phyloP scores from a whole-genome alignment of 2,329 filamentous ascomycete genomes.

The Penicillium concentricum region DNA sequence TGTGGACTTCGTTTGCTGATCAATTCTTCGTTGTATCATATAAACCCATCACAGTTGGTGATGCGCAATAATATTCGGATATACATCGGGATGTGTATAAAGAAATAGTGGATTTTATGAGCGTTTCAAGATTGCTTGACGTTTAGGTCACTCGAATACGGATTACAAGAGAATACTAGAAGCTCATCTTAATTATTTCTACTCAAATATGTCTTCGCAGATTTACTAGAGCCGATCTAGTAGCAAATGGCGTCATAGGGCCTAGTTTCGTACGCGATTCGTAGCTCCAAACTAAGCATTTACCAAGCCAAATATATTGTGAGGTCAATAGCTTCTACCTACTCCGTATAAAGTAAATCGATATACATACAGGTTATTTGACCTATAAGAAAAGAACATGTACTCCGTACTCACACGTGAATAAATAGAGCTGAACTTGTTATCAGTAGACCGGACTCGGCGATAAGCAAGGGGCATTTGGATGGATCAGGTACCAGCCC shows the following conservation, averaged over 20 bases:
- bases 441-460: constrained; percentile 11
- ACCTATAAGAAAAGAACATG: background rate
- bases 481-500: constrained; percentile 7
- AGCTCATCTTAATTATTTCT: background rate
- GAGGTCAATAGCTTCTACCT: background rate
- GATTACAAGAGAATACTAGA: background rate
- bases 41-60: too few species aligned
- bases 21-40: background rate
- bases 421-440: background rate
- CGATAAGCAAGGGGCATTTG: constrained; percentile 18
- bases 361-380: background rate
- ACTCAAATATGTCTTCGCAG: background rate
- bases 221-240: background rate
- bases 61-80: background rate
- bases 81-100: background rate
- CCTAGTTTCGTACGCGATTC: background rate
- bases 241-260: background rate
- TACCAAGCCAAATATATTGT: background rate
- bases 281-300: background rate
- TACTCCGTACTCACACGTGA: background rate
- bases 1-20: background rate
- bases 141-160: background rate
- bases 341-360: too few species aligned
- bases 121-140: too few species aligned
- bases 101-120: too few species aligned